phyloP scores from a whole-genome alignment of 768 basidiomycete species.

The Lactarius psammicola region DNA sequence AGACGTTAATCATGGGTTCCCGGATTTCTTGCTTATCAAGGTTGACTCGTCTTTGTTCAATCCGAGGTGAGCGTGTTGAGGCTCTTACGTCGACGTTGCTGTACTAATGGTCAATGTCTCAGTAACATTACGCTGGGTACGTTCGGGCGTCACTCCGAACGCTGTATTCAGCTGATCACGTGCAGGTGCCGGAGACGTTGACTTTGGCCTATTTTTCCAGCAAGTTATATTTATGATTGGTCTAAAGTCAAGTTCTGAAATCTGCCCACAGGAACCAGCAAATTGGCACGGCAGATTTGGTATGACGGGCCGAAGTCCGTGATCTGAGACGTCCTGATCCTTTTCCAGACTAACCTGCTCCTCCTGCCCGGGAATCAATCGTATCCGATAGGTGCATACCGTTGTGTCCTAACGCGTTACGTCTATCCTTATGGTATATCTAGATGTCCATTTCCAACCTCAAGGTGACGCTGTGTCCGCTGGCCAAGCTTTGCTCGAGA shows the following conservation, averaged over 20 bases:
- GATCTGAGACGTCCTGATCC: not conserved
- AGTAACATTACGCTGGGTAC: conserved; percentile 43
- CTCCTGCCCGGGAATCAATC: conserved; percentile 57
- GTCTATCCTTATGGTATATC: not conserved
- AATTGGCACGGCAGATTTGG: conserved; percentile 63
- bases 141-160: not conserved
- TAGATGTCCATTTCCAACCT: conserved; percentile 61
- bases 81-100: not conserved
- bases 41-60: conserved; percentile 60
- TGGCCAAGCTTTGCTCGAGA: conserved; percentile 57
- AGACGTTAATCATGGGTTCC: conserved; percentile 66
- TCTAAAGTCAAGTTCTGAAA: not conserved
- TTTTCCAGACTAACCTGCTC: conserved; percentile 48
- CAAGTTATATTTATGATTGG: conserved; percentile 33
- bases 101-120: conserved; percentile 1
- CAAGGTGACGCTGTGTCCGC: conserved; percentile 52
- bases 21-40: conserved; percentile 66
- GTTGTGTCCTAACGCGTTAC: not conserved
- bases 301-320: conserved; percentile 31
- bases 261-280: conserved; percentile 36
- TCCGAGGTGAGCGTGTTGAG: conserved; percentile 47
- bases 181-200: conserved; percentile 58
- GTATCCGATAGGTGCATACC: conserved; percentile 52
- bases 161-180: conserved; percentile 34
- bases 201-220: conserved; percentile 58